Conservation (phyloP, 768 basidiomycete species). For the Thelephora ganbajun region DNA sequence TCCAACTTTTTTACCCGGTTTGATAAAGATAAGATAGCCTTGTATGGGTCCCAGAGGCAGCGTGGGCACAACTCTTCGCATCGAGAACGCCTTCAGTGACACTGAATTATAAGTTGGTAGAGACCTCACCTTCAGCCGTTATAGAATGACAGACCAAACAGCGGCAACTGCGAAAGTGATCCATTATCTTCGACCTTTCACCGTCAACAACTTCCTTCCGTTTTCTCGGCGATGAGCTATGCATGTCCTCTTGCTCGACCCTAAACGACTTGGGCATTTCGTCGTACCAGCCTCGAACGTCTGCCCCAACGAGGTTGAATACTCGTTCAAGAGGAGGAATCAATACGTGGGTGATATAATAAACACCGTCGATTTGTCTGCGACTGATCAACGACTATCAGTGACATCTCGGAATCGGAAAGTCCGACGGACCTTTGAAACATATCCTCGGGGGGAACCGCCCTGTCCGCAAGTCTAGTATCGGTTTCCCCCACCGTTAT, state of each 20-base stretch:
- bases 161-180: slow-evolving; percentile 56
- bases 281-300: slow-evolving; percentile 76
- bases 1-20: slow-evolving; percentile 43
- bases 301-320: slow-evolving; percentile 83
- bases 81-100: slow-evolving; percentile 3
- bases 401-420: neutral
- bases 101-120: neutral
- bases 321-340: slow-evolving; percentile 86
- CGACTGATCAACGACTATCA: slow-evolving; percentile 25
- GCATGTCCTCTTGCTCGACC: slow-evolving; percentile 22
- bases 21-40: slow-evolving; percentile 42
- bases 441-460: slow-evolving; percentile 59
- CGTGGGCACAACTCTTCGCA: slow-evolving; percentile 31
- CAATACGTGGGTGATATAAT: slow-evolving; percentile 79
- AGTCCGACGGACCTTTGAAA: slow-evolving; percentile 37
- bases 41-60: slow-evolving; percentile 39
- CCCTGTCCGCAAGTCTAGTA: slow-evolving; percentile 58
- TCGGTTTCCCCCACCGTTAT: slow-evolving; percentile 55
- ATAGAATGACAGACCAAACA: slow-evolving; percentile 55
- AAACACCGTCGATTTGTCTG: slow-evolving; percentile 66
- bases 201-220: slow-evolving; percentile 15
- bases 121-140: slow-evolving; percentile 35
- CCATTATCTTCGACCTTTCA: slow-evolving; percentile 45
- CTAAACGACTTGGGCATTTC: slow-evolving; percentile 63
- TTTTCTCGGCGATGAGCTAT: slow-evolving; percentile 23